Evolutionary conservation across 352 stramenopile species (phyloP), one percentile per base, ranked within the genome.

Genomic region (Halophytophthora batemanensis): DNA sequence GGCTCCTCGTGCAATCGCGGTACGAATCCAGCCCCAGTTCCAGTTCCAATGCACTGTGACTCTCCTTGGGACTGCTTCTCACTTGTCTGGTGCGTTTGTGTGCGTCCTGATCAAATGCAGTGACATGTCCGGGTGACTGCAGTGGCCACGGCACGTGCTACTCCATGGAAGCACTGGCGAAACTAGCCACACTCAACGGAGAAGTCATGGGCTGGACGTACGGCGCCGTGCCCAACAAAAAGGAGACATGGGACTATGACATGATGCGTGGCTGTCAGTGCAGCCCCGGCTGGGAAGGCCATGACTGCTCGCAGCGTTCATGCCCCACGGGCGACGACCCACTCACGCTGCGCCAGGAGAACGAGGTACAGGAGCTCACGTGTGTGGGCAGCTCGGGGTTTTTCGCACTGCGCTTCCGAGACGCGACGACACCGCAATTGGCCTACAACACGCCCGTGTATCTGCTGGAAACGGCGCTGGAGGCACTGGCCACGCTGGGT

Each of bases 281-380:
- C 62, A 85, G 87, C 34, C 22, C 74, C 35, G 91, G 89, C 15
- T 98, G 87, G 78, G 81, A 82, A 45, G 92, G 90, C n/a, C 74
- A 96, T 49, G 85, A 95, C 47, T 98, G 93, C 68, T 82, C 75
- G 13, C 63, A 69, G 45, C 64, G 86, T n/a, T 87, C 81, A 15
- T 98, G 92, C 53, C 87, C 87, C 6, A 90, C 77, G 15, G 91
- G 90, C 45, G 93, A 97, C 56, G 86, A 96, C 56, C 87, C 87
- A 2, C 69, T 91, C 55, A 95, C 87, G 0, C 38, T 47, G 1
- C 53, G 41, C 7, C 83, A 97, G 58, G 51, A 71, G 45, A 94
- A 93, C 54, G 87, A 95, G 47, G 62, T 93, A 12, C 86, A 96
- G 54, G 59, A 73, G 36, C 56, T 97, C 37, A 53, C 74, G 5